These are phyloP conservation scores for Colletotrichum lini DNA, from an alignment of 2,329 filamentous ascomycete genomes.

Conservation along the genomic window DNA sequence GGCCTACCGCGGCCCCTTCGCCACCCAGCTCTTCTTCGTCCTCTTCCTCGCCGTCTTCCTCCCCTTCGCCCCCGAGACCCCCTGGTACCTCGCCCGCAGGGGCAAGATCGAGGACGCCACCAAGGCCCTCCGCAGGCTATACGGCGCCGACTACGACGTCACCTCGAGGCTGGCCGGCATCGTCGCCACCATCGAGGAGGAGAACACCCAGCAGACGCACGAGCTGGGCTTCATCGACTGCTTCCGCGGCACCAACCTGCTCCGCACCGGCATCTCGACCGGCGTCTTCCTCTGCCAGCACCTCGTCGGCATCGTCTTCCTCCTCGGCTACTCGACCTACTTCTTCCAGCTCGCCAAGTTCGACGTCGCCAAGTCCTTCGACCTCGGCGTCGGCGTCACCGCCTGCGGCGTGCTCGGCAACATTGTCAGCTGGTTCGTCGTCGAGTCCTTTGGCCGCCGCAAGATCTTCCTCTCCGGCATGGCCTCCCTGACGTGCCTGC, in stretches of 20 bases:
- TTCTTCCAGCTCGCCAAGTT: constrained; percentile 63
- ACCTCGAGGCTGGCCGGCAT: constrained; percentile 68
- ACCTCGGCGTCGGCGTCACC: constrained; percentile 57
- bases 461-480: constrained; percentile 59
- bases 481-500: constrained; percentile 54
- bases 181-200: constrained; percentile 63
- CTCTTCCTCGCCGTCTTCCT: constrained; percentile 59
- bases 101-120: constrained; percentile 58
- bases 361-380: constrained; percentile 53
- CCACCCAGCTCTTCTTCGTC: constrained; percentile 66
- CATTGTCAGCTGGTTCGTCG: constrained; percentile 58
- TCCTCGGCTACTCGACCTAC: constrained; percentile 70
- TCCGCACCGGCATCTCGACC: constrained; percentile 69
- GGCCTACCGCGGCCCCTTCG: constrained; percentile 64
- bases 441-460: constrained; percentile 57
- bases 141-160: constrained; percentile 61
- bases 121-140: constrained; percentile 58
- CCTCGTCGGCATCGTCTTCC: constrained; percentile 74
- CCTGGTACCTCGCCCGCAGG: constrained; percentile 64
- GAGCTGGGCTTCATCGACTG: constrained; percentile 66
- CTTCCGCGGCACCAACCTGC: constrained; percentile 62
- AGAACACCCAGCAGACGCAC: constrained; percentile 64
- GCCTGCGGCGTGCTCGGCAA: constrained; percentile 57
- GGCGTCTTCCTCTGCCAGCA: constrained; percentile 78
- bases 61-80: constrained; percentile 64